A percentile compares a stretch with the other conserved stretches of the same genome.
These are phyloP conservation scores for Ganoderma lucidum DNA, from an alignment of 1,284 basidiomycete species.

Conservation along the genomic window DNA sequence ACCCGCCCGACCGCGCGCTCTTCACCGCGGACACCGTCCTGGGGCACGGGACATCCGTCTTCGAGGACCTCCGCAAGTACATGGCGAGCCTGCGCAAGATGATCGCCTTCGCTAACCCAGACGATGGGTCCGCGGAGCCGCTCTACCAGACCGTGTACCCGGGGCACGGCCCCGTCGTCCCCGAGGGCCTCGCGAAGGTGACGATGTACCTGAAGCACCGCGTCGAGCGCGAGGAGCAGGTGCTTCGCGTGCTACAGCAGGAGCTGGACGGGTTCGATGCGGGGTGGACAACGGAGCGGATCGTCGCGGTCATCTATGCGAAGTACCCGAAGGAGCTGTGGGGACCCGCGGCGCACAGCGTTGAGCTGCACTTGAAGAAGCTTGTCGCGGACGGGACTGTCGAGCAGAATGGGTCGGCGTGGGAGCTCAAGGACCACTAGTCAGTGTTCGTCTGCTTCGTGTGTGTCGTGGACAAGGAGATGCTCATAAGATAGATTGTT, in stretches of 20 bases:
- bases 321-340: constrained; percentile 77
- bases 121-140: constrained; percentile 30
- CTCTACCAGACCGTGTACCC: constrained; percentile 74
- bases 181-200: constrained; percentile 66
- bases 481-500: constrained; percentile 22
- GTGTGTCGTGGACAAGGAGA: background rate
- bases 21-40: constrained; percentile 94
- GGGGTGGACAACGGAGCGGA: constrained; percentile 68
- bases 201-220: constrained; percentile 84
- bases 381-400: constrained; percentile 74
- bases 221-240: constrained; percentile 83
- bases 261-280: constrained; percentile 31
- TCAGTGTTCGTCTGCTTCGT: constrained; percentile 11
- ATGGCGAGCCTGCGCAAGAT: constrained; percentile 74
- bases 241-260: constrained; percentile 66
- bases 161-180: constrained; percentile 85
- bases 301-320: constrained; percentile 74
- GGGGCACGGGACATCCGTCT: constrained; percentile 91
- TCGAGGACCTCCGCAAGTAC: constrained; percentile 85
- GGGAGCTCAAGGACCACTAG: constrained; percentile 41
- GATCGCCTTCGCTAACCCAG: constrained; percentile 48
- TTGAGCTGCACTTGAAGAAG: constrained; percentile 81
- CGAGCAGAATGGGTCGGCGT: constrained; percentile 47
- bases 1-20: constrained; percentile 70
- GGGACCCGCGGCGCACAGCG: constrained; percentile 74